phyloP scores from a whole-genome alignment of 176 grass and related monocot species.

The Paspalum vaginatum region DNA sequence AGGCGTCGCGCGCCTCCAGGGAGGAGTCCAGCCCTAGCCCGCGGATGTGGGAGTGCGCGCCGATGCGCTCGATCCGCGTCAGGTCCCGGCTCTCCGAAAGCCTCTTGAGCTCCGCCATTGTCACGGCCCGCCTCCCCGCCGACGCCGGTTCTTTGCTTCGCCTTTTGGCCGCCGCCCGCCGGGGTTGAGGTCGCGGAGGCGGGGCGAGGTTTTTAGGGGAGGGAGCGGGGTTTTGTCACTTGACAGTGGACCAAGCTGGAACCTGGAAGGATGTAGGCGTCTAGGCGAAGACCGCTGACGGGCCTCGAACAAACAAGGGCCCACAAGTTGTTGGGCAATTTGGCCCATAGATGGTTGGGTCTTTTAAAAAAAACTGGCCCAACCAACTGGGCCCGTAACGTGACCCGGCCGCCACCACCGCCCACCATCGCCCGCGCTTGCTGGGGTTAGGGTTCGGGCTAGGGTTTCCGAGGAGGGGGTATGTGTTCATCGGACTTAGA shows the following conservation, averaged over 20 bases:
- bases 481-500: too few species aligned
- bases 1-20: slow-evolving; percentile 79
- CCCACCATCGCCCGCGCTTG: too few species aligned
- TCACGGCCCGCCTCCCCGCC: background rate
- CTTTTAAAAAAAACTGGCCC: too few species aligned
- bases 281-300: background rate
- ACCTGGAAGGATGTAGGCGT: slow-evolving; percentile 20
- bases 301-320: background rate
- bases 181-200: background rate
- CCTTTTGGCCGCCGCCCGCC: background rate
- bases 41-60: slow-evolving; percentile 97
- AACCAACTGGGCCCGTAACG: too few species aligned
- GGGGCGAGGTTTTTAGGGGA: slow-evolving; percentile 41
- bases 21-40: slow-evolving; percentile 87
- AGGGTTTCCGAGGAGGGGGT: too few species aligned
- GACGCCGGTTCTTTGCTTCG: slow-evolving; percentile 17
- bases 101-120: slow-evolving; percentile 89
- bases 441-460: too few species aligned
- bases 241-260: background rate
- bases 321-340: background rate
- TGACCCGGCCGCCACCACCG: too few species aligned
- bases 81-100: slow-evolving; percentile 93
- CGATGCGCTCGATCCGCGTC: slow-evolving; percentile 90
- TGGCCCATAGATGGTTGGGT: too few species aligned
- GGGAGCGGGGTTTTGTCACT: slow-evolving; percentile 43